Evolutionary conservation across 805 yeast genomes (phyloP), one percentile per base, ranked within the genome.

Genomic region (Saccharomycopsis fodiens): DNA sequence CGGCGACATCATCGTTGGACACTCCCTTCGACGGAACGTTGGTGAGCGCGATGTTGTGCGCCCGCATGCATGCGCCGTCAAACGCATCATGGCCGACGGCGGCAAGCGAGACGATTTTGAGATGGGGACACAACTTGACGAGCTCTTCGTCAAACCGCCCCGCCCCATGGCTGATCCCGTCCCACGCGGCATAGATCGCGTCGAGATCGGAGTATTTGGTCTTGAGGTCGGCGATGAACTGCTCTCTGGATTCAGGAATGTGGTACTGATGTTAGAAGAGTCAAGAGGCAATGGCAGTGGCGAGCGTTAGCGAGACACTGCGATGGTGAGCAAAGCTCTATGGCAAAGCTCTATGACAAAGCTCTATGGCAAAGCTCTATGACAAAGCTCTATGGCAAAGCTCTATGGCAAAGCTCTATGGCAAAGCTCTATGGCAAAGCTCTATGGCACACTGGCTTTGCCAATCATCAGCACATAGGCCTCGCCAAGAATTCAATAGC

Each of bases 131-230:
- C 19, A 60, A 56, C 1, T 63, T 68, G 27, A 76, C 56, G 3
- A 78, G 44, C 3, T 68, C 71, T 23, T 57, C 57, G 1, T 65
- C 62, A 50, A 77, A 67, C 0, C 82, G 81, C 1, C 81, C 81
- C 5, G 74, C 56, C 2, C 19, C 29, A 31, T 64, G 61, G 27
- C 62, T 56, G 50, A 78, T 75, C 1, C 81, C 82, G 25, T 72
- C 66, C 74, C 79, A 77, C 0, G 79, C 80, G 1, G 74, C 79
- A 57, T 77, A 79, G 10, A 79, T 73, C 6, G 76, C 85, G 6
- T 56, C 63, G 43, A 74, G 62, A 44, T 70, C 59, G 12, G 50
- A 44, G 47, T 65, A 65, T 29, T 62, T 61, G 3, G 60, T 57
- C 21, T 60, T 29, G 45, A 74, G 59, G 44, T 68, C 71, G 3